Evolutionary conservation across 257 asterid species (phyloP).

Genomic region (Solanum pinnatisectum): DNA sequence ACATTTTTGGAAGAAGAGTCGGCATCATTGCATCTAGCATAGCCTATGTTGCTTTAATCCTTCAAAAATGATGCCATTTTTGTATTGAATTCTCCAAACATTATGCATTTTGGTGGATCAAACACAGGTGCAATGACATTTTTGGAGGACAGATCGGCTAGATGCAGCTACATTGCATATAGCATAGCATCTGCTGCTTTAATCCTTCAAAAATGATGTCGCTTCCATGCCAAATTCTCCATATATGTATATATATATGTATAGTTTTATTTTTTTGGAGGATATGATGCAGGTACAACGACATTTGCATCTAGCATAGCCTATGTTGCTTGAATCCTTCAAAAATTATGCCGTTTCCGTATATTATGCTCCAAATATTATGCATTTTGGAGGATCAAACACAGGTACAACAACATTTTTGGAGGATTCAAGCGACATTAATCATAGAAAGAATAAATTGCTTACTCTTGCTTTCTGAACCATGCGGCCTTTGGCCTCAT

Average conservation of each 20-base stretch:
- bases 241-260: no score
- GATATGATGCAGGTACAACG: background rate
- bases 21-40: background rate
- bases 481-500: conserved; percentile 61
- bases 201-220: background rate
- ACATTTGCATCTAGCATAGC: background rate
- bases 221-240: background rate
- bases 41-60: background rate
- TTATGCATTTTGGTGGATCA: background rate
- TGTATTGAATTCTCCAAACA: background rate
- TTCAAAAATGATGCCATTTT: background rate
- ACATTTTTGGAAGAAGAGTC: background rate
- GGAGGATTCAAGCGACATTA: no score
- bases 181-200: background rate
- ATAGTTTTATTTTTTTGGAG: background rate
- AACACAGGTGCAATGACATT: background rate
- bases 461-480: conserved; percentile 88
- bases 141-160: background rate
- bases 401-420: background rate
- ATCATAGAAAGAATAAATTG: background rate
- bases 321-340: background rate
- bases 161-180: background rate
- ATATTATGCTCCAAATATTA: background rate
- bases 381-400: background rate
- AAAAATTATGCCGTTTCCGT: no score